A percentile compares a stretch with the other conserved stretches of the same genome.
These are phyloP conservation scores for Aspergillus floridensis DNA, from an alignment of 2,329 filamentous ascomycete genomes.

Conservation along the genomic window DNA sequence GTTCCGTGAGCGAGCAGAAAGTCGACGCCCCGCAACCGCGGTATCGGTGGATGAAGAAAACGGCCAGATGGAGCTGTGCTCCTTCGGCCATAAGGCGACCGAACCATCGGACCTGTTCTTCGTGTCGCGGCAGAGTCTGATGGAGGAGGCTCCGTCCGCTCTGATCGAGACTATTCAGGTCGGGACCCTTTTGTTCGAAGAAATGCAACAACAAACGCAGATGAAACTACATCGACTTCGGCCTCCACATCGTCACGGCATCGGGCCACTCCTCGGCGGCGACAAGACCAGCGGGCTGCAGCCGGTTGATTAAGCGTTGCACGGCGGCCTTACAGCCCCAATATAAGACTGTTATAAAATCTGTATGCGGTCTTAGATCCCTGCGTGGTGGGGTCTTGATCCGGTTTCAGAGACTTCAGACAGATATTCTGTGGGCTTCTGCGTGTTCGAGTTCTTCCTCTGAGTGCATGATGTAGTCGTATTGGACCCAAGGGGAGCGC, in stretches of 20 bases:
- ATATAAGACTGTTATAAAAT: neutral
- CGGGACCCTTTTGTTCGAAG: neutral
- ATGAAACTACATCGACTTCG: neutral
- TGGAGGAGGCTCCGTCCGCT: neutral
- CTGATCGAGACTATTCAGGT: neutral
- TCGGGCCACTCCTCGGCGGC: neutral
- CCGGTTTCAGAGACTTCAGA: too few species aligned
- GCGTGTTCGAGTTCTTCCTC: too few species aligned
- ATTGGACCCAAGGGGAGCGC: too few species aligned
- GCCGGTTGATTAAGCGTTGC: neutral
- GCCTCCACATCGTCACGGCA: neutral
- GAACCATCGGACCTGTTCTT: neutral
- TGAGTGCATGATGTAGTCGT: too few species aligned
- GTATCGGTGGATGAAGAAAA: neutral
- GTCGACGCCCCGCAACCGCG: neutral
- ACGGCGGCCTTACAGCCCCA: neutral
- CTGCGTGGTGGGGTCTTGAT: too few species aligned
- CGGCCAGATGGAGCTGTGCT: neutral
- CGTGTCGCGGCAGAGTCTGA: neutral
- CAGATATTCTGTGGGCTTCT: too few species aligned
- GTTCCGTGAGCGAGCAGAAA: neutral
- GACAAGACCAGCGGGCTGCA: neutral
- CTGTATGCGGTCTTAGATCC: neutral
- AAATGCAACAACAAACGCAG: neutral
- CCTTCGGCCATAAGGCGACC: neutral